Conservation (phyloP, 2,329 filamentous ascomycete genomes). For the Didymella keratinophila region DNA sequence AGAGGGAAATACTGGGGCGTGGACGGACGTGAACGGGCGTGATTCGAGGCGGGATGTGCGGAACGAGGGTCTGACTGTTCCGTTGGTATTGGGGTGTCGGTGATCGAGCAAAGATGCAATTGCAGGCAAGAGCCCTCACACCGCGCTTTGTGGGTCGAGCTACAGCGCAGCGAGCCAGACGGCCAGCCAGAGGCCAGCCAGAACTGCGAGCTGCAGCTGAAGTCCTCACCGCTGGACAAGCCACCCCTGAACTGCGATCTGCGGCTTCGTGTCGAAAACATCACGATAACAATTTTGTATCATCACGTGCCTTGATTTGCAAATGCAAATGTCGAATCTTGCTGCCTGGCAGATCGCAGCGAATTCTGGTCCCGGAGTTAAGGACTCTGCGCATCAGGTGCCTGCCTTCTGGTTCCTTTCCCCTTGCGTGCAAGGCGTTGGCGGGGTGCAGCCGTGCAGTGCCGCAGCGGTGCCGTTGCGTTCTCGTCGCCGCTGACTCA, state of each 20-base stretch:
- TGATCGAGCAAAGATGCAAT: constrained; percentile 25
- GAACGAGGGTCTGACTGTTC: constrained; percentile 21
- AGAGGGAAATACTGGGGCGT: constrained; percentile 22
- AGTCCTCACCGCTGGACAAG: constrained; percentile 14
- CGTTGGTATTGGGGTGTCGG: constrained; percentile 18
- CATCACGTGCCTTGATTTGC: constrained; percentile 21
- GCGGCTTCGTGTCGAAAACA: constrained; percentile 2
- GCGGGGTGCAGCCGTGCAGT: constrained; percentile 19
- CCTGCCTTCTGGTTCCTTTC: constrained; percentile 19
- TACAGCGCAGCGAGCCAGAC: constrained; percentile 12
- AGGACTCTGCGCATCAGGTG: constrained; percentile 32
- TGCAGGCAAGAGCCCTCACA: constrained; percentile 21
- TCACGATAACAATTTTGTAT: constrained; percentile 11
- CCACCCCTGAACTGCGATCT: constrained; percentile 15
- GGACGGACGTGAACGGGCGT: constrained; percentile 24
- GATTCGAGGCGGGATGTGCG: constrained; percentile 26
- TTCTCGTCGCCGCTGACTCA: constrained; percentile 41
- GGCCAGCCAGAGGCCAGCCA: constrained; percentile 20
- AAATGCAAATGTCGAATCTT: not conserved
- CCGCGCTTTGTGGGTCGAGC: constrained; percentile 29
- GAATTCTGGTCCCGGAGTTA: constrained; percentile 3
- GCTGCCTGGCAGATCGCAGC: constrained; percentile 1
- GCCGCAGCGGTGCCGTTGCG: constrained; percentile 23
- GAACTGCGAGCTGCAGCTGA: constrained; percentile 11
- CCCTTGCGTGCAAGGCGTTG: constrained; percentile 24